Evolutionary conservation across 345 rosid species (phyloP), one percentile per base, ranked within the genome.

Genomic region (Heritiera littoralis): DNA sequence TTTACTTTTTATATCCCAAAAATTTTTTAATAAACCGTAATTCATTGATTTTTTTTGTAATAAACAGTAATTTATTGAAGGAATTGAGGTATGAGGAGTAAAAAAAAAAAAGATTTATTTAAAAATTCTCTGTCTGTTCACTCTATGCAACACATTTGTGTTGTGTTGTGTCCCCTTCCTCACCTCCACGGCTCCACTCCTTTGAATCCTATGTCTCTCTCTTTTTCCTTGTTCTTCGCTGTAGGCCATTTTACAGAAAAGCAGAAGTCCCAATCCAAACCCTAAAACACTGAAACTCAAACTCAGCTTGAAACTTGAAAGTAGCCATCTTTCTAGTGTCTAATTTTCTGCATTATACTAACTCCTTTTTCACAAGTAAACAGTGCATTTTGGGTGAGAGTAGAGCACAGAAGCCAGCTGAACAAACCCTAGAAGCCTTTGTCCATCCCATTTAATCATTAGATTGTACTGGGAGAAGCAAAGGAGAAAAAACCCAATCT

Each of bases 61-160:
- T n/a, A n/a, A n/a, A n/a, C n/a, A n/a, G n/a, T n/a, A n/a, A n/a
- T n/a, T n/a, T n/a, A n/a, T n/a, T n/a, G n/a, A n/a, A n/a, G n/a
- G n/a, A n/a, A n/a, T n/a, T n/a, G n/a, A n/a, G n/a, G n/a, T n/a
- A n/a, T n/a, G n/a, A n/a, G n/a, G n/a, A n/a, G n/a, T n/a, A n/a
- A n/a, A n/a, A n/a, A n/a, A n/a, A n/a, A n/a, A n/a, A n/a, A n/a
- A n/a, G n/a, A n/a, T n/a, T n/a, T n/a, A n/a, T n/a, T n/a, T n/a
- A n/a, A n/a, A n/a, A n/a, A n/a, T n/a, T n/a, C 85, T 59, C 12
- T 76, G 89, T 83, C 81, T 84, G 86, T 63, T 72, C 80, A 72
- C 74, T 46, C 65, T 38, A 15, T 80, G 74, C 79, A 77, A 54
- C 38, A 73, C 77, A 54, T 66, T 60, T 81, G 89, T 85, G 84